Evolutionary conservation across 805 yeast species (phyloP).

Genomic region (Wickerhamiella azyma): DNA sequence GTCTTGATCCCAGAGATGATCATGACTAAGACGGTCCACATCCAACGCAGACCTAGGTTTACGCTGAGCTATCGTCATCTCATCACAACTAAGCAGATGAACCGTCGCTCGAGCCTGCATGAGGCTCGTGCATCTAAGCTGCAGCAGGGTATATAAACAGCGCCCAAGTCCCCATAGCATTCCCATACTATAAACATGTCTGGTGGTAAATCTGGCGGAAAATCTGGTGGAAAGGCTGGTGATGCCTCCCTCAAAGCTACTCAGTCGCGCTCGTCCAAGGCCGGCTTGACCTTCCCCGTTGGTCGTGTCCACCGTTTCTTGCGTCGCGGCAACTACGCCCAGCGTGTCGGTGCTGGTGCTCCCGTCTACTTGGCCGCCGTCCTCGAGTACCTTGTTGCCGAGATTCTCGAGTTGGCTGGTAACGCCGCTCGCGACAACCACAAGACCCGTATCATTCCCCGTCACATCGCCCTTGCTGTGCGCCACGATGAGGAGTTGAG

Average conservation of each 20-base stretch:
- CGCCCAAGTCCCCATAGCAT: neutral
- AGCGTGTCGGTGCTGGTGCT: constrained; percentile 71
- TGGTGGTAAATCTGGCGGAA: constrained; percentile 66
- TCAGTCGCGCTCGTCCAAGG: constrained; percentile 92
- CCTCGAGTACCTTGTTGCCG: constrained; percentile 90
- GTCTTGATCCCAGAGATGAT: neutral
- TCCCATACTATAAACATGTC: constrained; percentile 39
- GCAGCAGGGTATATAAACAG: neutral
- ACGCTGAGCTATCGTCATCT: neutral
- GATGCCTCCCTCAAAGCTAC: constrained; percentile 79
- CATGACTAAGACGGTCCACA: constrained; percentile 1
- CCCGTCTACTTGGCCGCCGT: constrained; percentile 95
- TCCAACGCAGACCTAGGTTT: constrained; percentile 1
- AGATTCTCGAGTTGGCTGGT: constrained; percentile 94
- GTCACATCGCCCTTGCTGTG: constrained; percentile 91
- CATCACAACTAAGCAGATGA: constrained; percentile 3
- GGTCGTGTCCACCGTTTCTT: constrained; percentile 97
- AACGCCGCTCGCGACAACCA: constrained; percentile 94
- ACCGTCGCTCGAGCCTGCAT: neutral
- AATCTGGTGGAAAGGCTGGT: constrained; percentile 85
- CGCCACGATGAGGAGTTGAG: constrained; percentile 98
- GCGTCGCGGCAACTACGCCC: constrained; percentile 63
- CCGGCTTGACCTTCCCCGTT: constrained; percentile 57
- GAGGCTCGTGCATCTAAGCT: neutral
- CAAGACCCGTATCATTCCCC: constrained; percentile 93